Evolutionary conservation across 2,329 filamentous ascomycete genomes (phyloP).

Genomic region (Colletotrichum eleusines): DNA sequence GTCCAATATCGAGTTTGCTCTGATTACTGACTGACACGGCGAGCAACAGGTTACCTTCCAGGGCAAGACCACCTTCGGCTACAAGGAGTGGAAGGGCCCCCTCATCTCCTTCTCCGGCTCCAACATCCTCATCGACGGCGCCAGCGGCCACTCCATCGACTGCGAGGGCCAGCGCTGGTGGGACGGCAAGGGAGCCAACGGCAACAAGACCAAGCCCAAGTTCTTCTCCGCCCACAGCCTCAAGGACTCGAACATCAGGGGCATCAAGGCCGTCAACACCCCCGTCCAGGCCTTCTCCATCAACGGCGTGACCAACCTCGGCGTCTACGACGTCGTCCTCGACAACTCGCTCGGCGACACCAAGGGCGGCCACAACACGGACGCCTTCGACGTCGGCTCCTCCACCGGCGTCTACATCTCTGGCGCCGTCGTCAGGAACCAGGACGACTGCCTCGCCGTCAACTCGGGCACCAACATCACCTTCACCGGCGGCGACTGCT

Average conservation of each 20-base stretch:
- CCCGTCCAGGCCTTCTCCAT: slow-evolving; percentile 58
- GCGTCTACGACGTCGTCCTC: slow-evolving; percentile 52
- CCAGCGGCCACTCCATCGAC: slow-evolving; percentile 65
- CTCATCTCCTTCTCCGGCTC: slow-evolving; percentile 71
- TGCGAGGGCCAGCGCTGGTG: slow-evolving; percentile 70
- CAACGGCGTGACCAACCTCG: slow-evolving; percentile 51
- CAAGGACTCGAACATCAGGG: slow-evolving; percentile 52
- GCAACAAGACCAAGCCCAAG: slow-evolving; percentile 73
- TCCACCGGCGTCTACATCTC: slow-evolving; percentile 63
- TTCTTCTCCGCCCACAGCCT: slow-evolving; percentile 64
- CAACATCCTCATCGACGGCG: slow-evolving; percentile 65
- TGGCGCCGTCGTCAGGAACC: slow-evolving; percentile 67
- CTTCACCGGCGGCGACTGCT: slow-evolving; percentile 59
- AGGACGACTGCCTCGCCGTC: slow-evolving; percentile 71
- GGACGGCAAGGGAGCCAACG: slow-evolving; percentile 71
- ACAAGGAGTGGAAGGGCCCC: slow-evolving; percentile 74
- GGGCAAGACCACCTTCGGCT: slow-evolving; percentile 75
- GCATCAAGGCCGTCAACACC: slow-evolving; percentile 56
- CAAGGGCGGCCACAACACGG: slow-evolving; percentile 63
- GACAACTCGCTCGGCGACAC: slow-evolving; percentile 55
- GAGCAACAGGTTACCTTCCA: slow-evolving; percentile 65
- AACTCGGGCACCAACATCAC: slow-evolving; percentile 65
- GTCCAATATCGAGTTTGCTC: too few relatives aligned
- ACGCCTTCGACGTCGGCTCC: slow-evolving; percentile 68
- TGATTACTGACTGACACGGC: not conserved